Base-by-base conservation (phyloP, 2,329 filamentous ascomycete genomes). In the Thermothelomyces thermophilus region DNA sequence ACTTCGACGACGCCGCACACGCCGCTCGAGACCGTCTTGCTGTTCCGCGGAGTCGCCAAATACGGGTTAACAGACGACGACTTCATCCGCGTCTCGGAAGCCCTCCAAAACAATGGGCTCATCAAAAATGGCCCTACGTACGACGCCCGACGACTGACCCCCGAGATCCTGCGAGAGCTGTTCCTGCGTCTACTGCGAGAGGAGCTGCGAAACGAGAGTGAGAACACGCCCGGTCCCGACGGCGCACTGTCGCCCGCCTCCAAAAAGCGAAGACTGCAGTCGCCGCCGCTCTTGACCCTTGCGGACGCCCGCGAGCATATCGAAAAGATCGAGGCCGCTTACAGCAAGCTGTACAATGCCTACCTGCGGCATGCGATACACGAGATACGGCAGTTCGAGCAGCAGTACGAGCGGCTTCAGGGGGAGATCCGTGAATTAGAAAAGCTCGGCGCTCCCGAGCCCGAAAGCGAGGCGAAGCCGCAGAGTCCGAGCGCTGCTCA, bases 161-260 rank as follows among this genome's bases (percentile, higher is more conserved):
- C 90, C 7, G 86, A 90, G 67, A 80, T 88, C 37, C 73, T 97
- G 58, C 82, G 87, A 67, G 79, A 85, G 62, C 76, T 93, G 46
- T 96, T 94, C 66, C 71, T 90, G 58, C 77, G 80, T 2, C 71
- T 95, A 51, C 68, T 96, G 64, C 80, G 80, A 58, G 86, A 94
- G 58, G 89, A 93, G 66, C 68, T 83, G 56, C 79, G 70, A 59
- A 66, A 64, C 48, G 78, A 84, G 55, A 66, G 67, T 17, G 73
- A 72, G 56, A 57, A 43, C 58, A 68, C 59, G 42, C 65, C 57
- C 59, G 65, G 60, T 52, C 63, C 66, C 50, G 76, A 76, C 57
- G 72, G 70, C 45, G 67, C 73, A 28, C 63, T 71, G 31, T 75
- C 74, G 26, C 75, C 79, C 5, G 78, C 75, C 48, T 77, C 82